Base-by-base conservation (phyloP, 257 asterid genomes). In the Nicotiana paniculata region DNA sequence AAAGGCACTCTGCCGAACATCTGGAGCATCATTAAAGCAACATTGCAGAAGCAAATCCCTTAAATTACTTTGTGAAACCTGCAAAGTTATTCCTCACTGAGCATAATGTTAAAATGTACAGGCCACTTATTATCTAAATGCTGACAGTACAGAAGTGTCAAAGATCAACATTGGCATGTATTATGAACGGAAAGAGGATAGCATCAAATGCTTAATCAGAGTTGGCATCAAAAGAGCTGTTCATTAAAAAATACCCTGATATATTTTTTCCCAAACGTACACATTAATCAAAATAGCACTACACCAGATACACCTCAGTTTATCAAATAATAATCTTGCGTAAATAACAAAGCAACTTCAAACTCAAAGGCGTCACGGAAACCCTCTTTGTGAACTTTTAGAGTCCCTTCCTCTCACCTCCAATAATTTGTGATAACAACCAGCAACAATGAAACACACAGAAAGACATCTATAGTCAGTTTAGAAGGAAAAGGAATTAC, bases 1-100 rank as follows among this genome's bases (percentile, higher is more conserved):
- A 90, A 96, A 96, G 69, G 98, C 98, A 90, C 99, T 96, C 87
- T 96, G 99, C 67, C 97, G 92, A 84, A 96, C 90, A 81, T 96
- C 99, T 86, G 87, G 87, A 72, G 97, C 95, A 79, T 94, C 98
- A 87, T 96, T 98, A 92, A 88, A 86, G 89, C 99, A 96, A 75
- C 99, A 94, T 82, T 96, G 98, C 84, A 96, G 92, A 83, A 96
- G 96, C 90, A 96, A 88, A 82, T 96, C 98, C 90, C 93, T 90
- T 82, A 96, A 86, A 88, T 90, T 92, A 89, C 97, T 92, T 87
- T 92, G 97, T 70, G 97, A 90, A 78, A 94, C 93, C 98, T 94
- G 51, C 81, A 62, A 39, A 87, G 81, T 37, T 59, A 82, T 16
- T 21, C 33, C 21, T 35, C 43, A 66, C 46, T 55, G 43, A 77